These are phyloP conservation scores for Cytospora paraplurivora DNA, from an alignment of 2,329 filamentous ascomycete species.

Conservation along the genomic window DNA sequence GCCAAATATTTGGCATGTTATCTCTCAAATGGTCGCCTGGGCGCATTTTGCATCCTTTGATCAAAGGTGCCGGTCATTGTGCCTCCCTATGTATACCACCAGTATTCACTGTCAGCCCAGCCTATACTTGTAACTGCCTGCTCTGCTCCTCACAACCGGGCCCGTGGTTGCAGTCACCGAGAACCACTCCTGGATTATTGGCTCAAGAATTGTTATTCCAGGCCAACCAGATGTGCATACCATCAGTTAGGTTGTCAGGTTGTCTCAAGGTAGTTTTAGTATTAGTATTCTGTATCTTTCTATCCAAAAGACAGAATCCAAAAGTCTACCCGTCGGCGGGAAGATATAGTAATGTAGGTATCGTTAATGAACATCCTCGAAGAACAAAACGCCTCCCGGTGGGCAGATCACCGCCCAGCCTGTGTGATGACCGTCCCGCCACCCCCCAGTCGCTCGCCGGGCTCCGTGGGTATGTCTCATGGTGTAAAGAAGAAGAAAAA, in stretches of 20 bases:
- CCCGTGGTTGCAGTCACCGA: no score
- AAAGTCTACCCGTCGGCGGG: constrained; percentile 6
- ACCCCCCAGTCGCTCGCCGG: background rate
- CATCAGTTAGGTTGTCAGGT: background rate
- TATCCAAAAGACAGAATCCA: constrained; percentile 21
- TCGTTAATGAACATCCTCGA: constrained; percentile 18
- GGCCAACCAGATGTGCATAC: background rate
- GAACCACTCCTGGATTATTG: no score
- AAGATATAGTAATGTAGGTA: constrained; percentile 17
- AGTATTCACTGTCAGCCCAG: no score
- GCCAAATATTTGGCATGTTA: background rate
- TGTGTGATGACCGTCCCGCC: no score
- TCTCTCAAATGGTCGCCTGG: background rate
- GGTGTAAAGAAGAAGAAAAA: background rate
- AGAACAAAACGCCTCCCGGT: background rate
- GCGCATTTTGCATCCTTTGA: background rate
- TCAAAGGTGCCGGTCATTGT: no score
- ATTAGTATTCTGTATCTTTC: constrained; percentile 10
- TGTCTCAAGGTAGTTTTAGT: background rate
- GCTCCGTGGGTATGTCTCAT: background rate
- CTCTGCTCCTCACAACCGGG: no score
- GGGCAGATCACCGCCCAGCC: background rate
- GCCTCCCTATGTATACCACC: no score
- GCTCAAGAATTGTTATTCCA: no score
- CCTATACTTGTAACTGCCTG: no score